These are phyloP conservation scores for Rhodotorula sp. DNA, from an alignment of 1,284 basidiomycete genomes.

Conservation along the genomic window DNA sequence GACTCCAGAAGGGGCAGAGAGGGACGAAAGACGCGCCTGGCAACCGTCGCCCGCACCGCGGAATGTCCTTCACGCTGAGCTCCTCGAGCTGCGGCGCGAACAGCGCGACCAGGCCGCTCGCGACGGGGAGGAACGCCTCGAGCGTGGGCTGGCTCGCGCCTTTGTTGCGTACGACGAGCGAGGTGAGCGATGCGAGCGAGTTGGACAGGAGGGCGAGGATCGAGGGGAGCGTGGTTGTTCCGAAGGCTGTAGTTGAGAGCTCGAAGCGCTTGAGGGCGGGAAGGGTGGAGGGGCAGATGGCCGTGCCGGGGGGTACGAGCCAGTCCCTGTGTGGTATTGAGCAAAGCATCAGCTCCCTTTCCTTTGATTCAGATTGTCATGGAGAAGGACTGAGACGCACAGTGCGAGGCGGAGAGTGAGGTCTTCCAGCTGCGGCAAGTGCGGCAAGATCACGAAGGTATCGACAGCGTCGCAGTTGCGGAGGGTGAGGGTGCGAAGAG, in stretches of 20 bases:
- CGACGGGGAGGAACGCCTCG: slow-evolving; percentile 12
- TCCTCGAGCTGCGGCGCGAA: slow-evolving; percentile 8
- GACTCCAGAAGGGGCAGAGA: slow-evolving; percentile 39
- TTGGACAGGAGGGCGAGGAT: slow-evolving; percentile 18
- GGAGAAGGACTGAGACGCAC: background rate
- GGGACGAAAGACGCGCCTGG: slow-evolving; percentile 1
- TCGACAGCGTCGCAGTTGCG: slow-evolving; percentile 23
- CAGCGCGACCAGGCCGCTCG: background rate
- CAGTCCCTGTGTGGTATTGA: slow-evolving; percentile 8
- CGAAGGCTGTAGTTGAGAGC: slow-evolving; percentile 35
- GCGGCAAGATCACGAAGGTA: slow-evolving; percentile 9
- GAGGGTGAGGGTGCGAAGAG: slow-evolving; percentile 21
- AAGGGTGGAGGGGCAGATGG: background rate
- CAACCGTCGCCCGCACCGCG: background rate
- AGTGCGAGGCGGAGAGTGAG: slow-evolving; percentile 25
- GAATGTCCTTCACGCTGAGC: slow-evolving; percentile 26
- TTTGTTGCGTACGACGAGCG: slow-evolving; percentile 31
- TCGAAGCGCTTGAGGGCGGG: slow-evolving; percentile 22
- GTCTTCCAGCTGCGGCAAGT: slow-evolving; percentile 11
- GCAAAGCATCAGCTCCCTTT: too few relatives aligned
- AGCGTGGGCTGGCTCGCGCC: background rate
- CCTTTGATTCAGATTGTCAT: too few relatives aligned
- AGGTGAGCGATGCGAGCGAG: slow-evolving; percentile 13
- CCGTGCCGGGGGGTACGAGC: background rate
- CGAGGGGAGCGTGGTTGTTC: slow-evolving; percentile 3